Percentiles rank a stretch among this genome's conserved stretches.
These are phyloP conservation scores for Clitopilus hobsonii DNA, from an alignment of 768 basidiomycete species.

Conservation along the genomic window DNA sequence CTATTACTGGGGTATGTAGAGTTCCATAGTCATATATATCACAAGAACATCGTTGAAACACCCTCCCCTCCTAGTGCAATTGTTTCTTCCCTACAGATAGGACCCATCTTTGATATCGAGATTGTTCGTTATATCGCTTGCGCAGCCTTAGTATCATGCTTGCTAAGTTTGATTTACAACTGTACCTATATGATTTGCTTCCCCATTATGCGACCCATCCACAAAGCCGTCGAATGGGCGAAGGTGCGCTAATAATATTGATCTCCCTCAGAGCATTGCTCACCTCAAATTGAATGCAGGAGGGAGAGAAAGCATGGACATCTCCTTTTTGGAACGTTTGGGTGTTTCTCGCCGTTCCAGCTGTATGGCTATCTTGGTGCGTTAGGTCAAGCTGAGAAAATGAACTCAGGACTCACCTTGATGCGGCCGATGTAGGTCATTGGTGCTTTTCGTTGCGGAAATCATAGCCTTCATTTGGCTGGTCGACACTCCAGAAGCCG, in stretches of 20 bases:
- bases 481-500: neutral
- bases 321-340: neutral
- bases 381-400: too few species aligned
- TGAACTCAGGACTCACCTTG: neutral
- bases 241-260: neutral
- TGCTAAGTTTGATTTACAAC: conserved; percentile 51
- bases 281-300: neutral
- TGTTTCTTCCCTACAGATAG: conserved; percentile 24
- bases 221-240: neutral
- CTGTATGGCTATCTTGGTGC: neutral
- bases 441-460: neutral
- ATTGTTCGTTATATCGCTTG: conserved; percentile 50
- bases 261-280: neutral
- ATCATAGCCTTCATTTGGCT: neutral
- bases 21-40: conserved; percentile 8
- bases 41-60: neutral
- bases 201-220: neutral
- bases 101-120: conserved; percentile 38
- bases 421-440: neutral
- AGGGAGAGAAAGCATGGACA: neutral
- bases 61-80: conserved; percentile 17
- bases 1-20: conserved; percentile 26
- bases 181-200: neutral
- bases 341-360: neutral
- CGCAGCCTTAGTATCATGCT: conserved; percentile 47